Percentiles rank a stretch among this genome's conserved stretches.
These are phyloP conservation scores for Leccinum imitatum DNA, from an alignment of 768 basidiomycete genomes.

Conservation along the genomic window DNA sequence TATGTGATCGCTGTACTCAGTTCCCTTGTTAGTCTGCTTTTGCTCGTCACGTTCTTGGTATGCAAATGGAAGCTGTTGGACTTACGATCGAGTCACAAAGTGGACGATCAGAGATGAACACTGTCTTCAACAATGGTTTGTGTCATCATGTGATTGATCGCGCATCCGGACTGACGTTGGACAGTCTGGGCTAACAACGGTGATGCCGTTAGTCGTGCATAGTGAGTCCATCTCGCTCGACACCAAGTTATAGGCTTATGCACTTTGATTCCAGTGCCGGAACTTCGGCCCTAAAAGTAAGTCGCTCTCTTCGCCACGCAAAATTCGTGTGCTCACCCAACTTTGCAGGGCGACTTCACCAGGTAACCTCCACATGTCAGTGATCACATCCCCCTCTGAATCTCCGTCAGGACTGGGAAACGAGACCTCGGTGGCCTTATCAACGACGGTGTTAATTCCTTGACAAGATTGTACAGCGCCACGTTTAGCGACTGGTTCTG, in stretches of 20 bases:
- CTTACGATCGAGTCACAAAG: constrained; percentile 54
- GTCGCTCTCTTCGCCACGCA: constrained; percentile 18
- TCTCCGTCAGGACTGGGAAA: constrained; percentile 76
- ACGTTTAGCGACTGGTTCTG: constrained; percentile 96
- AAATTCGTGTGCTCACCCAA: constrained; percentile 8
- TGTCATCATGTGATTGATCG: background rate
- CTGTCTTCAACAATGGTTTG: constrained; percentile 77
- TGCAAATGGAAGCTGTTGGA: constrained; percentile 72
- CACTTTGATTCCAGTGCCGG: constrained; percentile 65
- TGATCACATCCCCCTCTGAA: constrained; percentile 8
- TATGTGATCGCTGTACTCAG: constrained; percentile 6
- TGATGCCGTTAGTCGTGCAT: constrained; percentile 87
- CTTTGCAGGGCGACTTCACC: constrained; percentile 76
- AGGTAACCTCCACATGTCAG: constrained; percentile 43
- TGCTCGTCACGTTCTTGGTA: constrained; percentile 76
- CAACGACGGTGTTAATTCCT: constrained; percentile 93
- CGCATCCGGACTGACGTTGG: background rate
- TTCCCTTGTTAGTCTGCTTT: constrained; percentile 72
- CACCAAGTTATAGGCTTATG: background rate
- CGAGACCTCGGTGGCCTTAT: constrained; percentile 89
- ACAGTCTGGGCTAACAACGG: constrained; percentile 98
- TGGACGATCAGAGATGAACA: constrained; percentile 61
- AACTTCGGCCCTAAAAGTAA: constrained; percentile 91
- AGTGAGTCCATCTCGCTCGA: constrained; percentile 47
- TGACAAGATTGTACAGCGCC: constrained; percentile 86